These are phyloP conservation scores for Fomitopsis serialis DNA, from an alignment of 768 basidiomycete species.

Conservation along the genomic window DNA sequence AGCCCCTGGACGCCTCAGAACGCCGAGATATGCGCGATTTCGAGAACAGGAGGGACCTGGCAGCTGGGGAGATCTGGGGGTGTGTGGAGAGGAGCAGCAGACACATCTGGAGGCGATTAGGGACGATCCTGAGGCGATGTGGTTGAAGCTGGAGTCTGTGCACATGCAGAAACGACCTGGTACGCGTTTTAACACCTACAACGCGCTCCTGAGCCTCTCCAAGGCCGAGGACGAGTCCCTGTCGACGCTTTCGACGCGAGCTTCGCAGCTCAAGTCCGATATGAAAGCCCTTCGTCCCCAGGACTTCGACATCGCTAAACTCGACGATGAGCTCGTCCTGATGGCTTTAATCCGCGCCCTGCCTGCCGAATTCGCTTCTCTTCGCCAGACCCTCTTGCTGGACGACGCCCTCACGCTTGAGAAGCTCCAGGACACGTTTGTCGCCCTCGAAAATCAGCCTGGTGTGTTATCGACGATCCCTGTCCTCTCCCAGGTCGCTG, in stretches of 20 bases:
- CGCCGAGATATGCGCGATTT: too few species aligned
- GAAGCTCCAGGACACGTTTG: constrained; percentile 8
- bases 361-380: neutral
- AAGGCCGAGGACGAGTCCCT: constrained; percentile 12
- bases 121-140: constrained; percentile 8
- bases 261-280: constrained; percentile 7
- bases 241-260: constrained; percentile 2
- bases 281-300: constrained; percentile 8
- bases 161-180: constrained; percentile 10
- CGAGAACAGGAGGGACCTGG: too few species aligned
- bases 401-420: constrained; percentile 7
- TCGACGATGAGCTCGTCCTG: neutral
- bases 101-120: too few species aligned
- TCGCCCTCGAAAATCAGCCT: constrained; percentile 7
- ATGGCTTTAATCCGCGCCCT: neutral
- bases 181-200: constrained; percentile 12
- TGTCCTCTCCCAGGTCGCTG: constrained; percentile 2
- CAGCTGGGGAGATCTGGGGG: too few species aligned
- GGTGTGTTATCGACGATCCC: neutral
- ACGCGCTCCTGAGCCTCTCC: constrained; percentile 8
- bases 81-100: too few species aligned
- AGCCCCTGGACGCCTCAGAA: too few species aligned
- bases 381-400: constrained; percentile 4
- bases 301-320: neutral
- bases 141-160: constrained; percentile 7